Base-by-base conservation (phyloP, 1,284 basidiomycete genomes). In the Apiotrichum gamsii region DNA sequence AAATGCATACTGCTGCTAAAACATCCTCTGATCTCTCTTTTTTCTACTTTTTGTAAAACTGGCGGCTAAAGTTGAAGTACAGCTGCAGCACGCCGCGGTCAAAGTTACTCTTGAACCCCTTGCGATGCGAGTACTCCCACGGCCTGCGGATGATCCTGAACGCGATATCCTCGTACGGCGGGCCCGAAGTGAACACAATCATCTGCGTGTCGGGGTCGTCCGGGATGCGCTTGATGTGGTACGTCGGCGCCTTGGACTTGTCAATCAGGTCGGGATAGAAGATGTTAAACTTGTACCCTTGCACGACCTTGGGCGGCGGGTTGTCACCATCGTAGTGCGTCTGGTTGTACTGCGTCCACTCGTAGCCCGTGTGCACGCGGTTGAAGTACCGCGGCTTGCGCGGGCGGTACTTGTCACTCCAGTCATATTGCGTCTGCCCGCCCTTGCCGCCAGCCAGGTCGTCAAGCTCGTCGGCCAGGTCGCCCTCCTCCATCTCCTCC, bases 291-390 rank as follows among this genome's bases (percentile, higher is more conserved):
- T 97, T 97, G 77, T 99, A 99, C 35, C 93, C 93, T 72, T 97
- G 94, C 3, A 97, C 93, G 47, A 95, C 90, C 72, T 97, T 97
- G 4, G 91, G 91, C 21, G 91, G 91, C 33, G 91, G 91, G 65
- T 96, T 96, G 65, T 96, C 91, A 56, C 76, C 91, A 89, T 97
- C 93, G 69, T 97, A 97, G 73, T 96, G 91, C 5, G 91, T 95
- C 70, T 96, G 91, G 68, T 96, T 96, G 74, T 96, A 96, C 76
- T 95, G 94, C 77, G 95, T 98, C 95, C 95, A 99, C 70, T 98
- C 95, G 69, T 94, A 99, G n/a, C 95, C 95, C n/a, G 95, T 98
- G 65, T 97, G 91, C 28, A 98, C 94, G 51, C 94, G 85, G 71
- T 99, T 99, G 76, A 98, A 97, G 77, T 96, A 98, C 56, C 94